These are phyloP conservation scores for Monilinia fructicola DNA, from an alignment of 2,329 filamentous ascomycete species.

Conservation along the genomic window DNA sequence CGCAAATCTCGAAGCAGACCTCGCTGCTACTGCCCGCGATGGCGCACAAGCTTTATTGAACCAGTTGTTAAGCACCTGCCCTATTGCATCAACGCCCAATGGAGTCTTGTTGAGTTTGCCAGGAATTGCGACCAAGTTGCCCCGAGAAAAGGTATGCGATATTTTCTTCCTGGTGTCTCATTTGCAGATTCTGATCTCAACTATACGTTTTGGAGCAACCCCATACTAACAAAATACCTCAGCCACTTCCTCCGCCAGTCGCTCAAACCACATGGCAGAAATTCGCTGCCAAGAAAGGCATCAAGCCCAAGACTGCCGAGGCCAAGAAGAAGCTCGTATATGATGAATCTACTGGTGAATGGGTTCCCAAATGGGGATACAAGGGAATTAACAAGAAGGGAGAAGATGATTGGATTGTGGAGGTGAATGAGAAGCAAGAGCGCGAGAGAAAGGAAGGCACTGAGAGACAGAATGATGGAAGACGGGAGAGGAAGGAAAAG, in stretches of 20 bases:
- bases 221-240: slow-evolving; percentile 10
- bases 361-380: slow-evolving; percentile 94
- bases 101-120: slow-evolving; percentile 82
- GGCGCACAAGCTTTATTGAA: slow-evolving; percentile 91
- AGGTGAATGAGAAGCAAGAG: slow-evolving; percentile 79
- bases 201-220: neutral
- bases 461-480: slow-evolving; percentile 60
- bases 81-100: slow-evolving; percentile 65
- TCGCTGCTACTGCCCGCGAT: slow-evolving; percentile 76
- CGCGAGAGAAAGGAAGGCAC: slow-evolving; percentile 61
- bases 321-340: slow-evolving; percentile 75
- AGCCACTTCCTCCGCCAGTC: slow-evolving; percentile 76
- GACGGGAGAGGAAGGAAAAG: slow-evolving; percentile 64
- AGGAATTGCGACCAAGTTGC: slow-evolving; percentile 65
- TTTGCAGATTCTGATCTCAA: neutral
- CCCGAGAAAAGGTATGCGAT: slow-evolving; percentile 70
- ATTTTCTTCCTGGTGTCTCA: slow-evolving; percentile 10
- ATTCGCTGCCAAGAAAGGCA: slow-evolving; percentile 96
- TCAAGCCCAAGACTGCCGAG: slow-evolving; percentile 83
- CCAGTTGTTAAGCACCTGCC: slow-evolving; percentile 87
- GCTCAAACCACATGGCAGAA: slow-evolving; percentile 90
- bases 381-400: slow-evolving; percentile 84
- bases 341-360: slow-evolving; percentile 81
- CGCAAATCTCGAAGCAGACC: slow-evolving; percentile 60
- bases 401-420: slow-evolving; percentile 84